Evolutionary conservation across 2,329 filamentous ascomycete genomes (phyloP), one percentile per base, ranked within the genome.

Genomic region (Albophoma yamanashiensis): DNA sequence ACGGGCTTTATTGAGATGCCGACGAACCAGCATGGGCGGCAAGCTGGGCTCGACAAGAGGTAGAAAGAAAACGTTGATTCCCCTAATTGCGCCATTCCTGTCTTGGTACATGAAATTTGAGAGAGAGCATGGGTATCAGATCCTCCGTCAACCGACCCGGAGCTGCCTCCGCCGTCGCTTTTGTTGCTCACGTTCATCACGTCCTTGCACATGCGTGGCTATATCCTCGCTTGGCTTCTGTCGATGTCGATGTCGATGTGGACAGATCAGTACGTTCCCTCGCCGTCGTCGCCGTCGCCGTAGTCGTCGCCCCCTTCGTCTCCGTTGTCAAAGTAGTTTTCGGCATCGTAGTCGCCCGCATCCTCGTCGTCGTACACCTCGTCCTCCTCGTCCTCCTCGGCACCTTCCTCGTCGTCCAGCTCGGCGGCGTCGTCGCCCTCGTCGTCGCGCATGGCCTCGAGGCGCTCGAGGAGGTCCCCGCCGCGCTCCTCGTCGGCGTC

Each of bases 311-410:
- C 77, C 58, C 81, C 78, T 31, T 83, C 81, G 62, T 82, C 80
- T 15, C 81, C 81, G 31, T 78, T 81, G 62, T 85, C 82, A 67
- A 85, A 85, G 71, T 85, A 85, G 12, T 77, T 76, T 66, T 86
- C 83, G 2, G 83, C 83, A 53, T 85, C 79, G 67, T 86, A 86
- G 62, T 85, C 83, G 9, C 83, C 82, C 1, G 80, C 83, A 56
- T 82, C 81, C 61, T 84, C 81, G 59, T 85, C 83, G 56, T 85
- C 80, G 62, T 79, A 81, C 31, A 72, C 74, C 59, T 80, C 78
- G 59, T 80, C 79, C 64, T 80, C 77, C 22, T 78, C 78, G 12
- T 76, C 77, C 58, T 78, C 76, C 40, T 74, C 73, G 45, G 71
- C 67, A 11, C 73, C 78, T 57, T 82, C 80, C 27, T 82, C 80